phyloP scores from a whole-genome alignment of 1,139 yeast genomes.

The Geotrichum europaeum region DNA sequence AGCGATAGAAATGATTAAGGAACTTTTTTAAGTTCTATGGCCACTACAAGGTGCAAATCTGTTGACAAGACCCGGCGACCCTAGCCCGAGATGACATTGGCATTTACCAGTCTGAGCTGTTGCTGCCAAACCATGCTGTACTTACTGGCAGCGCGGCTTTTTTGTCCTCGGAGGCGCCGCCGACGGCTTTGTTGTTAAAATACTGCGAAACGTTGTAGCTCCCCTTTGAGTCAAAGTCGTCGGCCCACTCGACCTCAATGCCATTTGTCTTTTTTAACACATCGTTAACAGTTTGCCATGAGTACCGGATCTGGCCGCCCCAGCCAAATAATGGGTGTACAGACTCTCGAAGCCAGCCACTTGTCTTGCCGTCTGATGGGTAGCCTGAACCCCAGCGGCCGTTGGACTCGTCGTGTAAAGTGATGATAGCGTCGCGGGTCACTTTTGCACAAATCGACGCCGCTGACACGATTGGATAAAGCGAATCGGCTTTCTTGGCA shows the following conservation, averaged over 20 bases:
- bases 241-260: slow-evolving; percentile 52
- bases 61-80: not conserved
- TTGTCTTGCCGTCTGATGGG: slow-evolving; percentile 87
- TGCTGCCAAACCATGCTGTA: slow-evolving; percentile 8
- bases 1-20: not conserved
- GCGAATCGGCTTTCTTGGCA: slow-evolving; percentile 91
- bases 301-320: slow-evolving; percentile 71
- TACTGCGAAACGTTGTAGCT: not conserved
- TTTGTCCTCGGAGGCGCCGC: not conserved
- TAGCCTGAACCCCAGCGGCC: slow-evolving; percentile 77
- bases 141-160: not conserved
- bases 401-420: slow-evolving; percentile 34
- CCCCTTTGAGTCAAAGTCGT: slow-evolving; percentile 32
- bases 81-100: not conserved
- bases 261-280: slow-evolving; percentile 51
- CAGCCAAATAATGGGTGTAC: slow-evolving; percentile 83
- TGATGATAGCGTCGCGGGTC: slow-evolving; percentile 72
- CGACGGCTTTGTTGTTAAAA: not conserved
- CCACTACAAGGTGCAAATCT: not conserved
- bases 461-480: slow-evolving; percentile 90
- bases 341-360: slow-evolving; percentile 55
- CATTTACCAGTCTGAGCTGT: slow-evolving; percentile 1
- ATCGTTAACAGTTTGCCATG: slow-evolving; percentile 92
- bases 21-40: not conserved
- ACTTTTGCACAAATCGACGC: slow-evolving; percentile 98